Conservation (phyloP, 2,329 filamentous ascomycete genomes). For the Plectosphaerella plurivora region DNA sequence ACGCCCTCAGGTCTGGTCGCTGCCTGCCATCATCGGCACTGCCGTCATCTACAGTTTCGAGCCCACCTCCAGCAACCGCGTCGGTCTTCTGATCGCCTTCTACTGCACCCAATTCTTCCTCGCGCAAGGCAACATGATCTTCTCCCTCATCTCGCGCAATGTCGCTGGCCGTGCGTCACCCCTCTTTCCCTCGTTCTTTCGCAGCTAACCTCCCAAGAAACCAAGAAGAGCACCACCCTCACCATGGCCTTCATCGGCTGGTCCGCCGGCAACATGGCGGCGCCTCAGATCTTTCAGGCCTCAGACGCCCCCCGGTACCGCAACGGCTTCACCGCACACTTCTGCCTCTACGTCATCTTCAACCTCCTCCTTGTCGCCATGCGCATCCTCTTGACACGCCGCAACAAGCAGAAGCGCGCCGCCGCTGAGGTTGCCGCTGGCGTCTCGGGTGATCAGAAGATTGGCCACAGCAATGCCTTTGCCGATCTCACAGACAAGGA, state of each 20-base stretch:
- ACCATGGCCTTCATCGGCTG: conserved; percentile 30
- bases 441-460: conserved; percentile 7
- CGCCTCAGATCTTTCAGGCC: conserved; percentile 28
- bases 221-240: conserved; percentile 32
- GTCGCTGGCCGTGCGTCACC: conserved; percentile 24
- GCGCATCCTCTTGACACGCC: conserved; percentile 17
- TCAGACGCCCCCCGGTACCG: conserved; percentile 27
- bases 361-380: conserved; percentile 20
- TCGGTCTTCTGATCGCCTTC: conserved; percentile 32
- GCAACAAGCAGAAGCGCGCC: conserved; percentile 12
- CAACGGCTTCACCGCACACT: conserved; percentile 28
- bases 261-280: conserved; percentile 31
- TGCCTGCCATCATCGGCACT: conserved; percentile 28
- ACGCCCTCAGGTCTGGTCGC: not conserved
- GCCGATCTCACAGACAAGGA: conserved; percentile 14
- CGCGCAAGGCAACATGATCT: conserved; percentile 34
- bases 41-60: conserved; percentile 31
- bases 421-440: conserved; percentile 1
- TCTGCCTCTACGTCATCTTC: conserved; percentile 27
- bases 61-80: conserved; percentile 21
- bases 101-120: conserved; percentile 40
- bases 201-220: conserved; percentile 10
- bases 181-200: not conserved
- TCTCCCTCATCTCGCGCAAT: conserved; percentile 35
- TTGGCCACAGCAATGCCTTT: conserved; percentile 11